A percentile compares a stretch with the other conserved stretches of the same genome.
These are phyloP conservation scores for Pyrenophora seminiperda DNA, from an alignment of 2,329 filamentous ascomycete species.

Conservation along the genomic window DNA sequence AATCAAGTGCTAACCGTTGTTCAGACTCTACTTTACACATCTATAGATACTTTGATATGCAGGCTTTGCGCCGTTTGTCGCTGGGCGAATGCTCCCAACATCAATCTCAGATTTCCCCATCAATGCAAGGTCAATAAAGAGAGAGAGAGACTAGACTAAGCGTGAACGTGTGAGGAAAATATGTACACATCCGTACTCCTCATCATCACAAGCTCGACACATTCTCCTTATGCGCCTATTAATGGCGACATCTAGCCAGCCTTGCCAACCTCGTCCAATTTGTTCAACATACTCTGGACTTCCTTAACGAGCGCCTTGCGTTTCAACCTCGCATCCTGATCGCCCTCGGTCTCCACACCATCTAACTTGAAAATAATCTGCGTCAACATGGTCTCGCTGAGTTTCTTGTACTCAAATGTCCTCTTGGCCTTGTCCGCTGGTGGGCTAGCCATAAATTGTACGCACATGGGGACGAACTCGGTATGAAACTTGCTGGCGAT, in stretches of 20 bases:
- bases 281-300: constrained; percentile 69
- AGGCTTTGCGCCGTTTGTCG: too few relatives aligned
- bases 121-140: too few relatives aligned
- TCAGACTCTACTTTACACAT: too few relatives aligned
- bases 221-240: not conserved
- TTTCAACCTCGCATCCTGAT: constrained; percentile 65
- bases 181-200: not conserved
- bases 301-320: constrained; percentile 75
- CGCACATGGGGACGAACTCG: constrained; percentile 68
- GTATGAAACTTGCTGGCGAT: constrained; percentile 68
- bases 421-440: constrained; percentile 66
- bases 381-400: constrained; percentile 77
- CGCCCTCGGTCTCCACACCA: constrained; percentile 73
- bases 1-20: too few relatives aligned
- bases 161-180: not conserved
- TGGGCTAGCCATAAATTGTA: constrained; percentile 65
- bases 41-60: too few relatives aligned
- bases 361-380: constrained; percentile 79
- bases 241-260: constrained; percentile 11
- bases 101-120: too few relatives aligned
- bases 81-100: too few relatives aligned
- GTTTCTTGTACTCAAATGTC: constrained; percentile 73
- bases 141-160: too few relatives aligned
- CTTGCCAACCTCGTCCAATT: constrained; percentile 61
- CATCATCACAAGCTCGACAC: not conserved